Evolutionary conservation across 768 basidiomycete genomes (phyloP).

Genomic region (Macrolepiota albuminosa): DNA sequence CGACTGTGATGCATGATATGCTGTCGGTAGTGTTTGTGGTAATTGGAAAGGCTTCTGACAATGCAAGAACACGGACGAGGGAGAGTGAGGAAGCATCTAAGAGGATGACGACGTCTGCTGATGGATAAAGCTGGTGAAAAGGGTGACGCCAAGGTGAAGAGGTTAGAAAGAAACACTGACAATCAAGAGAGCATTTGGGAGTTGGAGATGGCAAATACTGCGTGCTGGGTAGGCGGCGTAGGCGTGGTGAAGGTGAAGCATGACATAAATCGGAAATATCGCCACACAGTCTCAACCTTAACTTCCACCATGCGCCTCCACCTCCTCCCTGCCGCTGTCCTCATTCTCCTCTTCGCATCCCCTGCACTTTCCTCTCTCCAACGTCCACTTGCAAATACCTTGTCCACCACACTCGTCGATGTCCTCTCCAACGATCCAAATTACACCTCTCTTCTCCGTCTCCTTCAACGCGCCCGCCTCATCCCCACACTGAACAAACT

Average conservation of each 20-base stretch:
- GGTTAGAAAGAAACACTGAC: conserved; percentile 34
- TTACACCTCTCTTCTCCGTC: conserved; percentile 66
- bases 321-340: conserved; percentile 17
- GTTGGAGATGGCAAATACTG: conserved; percentile 51
- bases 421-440: conserved; percentile 70
- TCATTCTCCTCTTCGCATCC: conserved; percentile 23
- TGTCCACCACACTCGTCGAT: conserved; percentile 69
- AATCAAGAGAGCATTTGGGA: conserved; percentile 52
- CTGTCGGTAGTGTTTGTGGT: conserved; percentile 33
- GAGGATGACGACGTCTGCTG: conserved; percentile 64
- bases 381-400: conserved; percentile 20
- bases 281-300: not conserved
- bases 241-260: conserved; percentile 37
- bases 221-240: conserved; percentile 47
- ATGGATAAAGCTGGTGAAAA: conserved; percentile 58
- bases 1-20: conserved; percentile 64
- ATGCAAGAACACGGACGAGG: conserved; percentile 66
- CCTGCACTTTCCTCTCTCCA: conserved; percentile 29
- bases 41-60: conserved; percentile 80
- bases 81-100: conserved; percentile 65
- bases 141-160: conserved; percentile 11
- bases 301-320: conserved; percentile 15
- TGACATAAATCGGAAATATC: conserved; percentile 11
- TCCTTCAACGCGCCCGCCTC: conserved; percentile 82
- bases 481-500: conserved; percentile 90